Base-by-base conservation (phyloP, 2,329 filamentous ascomycete genomes). In the Xylariomycetidae sp. region DNA sequence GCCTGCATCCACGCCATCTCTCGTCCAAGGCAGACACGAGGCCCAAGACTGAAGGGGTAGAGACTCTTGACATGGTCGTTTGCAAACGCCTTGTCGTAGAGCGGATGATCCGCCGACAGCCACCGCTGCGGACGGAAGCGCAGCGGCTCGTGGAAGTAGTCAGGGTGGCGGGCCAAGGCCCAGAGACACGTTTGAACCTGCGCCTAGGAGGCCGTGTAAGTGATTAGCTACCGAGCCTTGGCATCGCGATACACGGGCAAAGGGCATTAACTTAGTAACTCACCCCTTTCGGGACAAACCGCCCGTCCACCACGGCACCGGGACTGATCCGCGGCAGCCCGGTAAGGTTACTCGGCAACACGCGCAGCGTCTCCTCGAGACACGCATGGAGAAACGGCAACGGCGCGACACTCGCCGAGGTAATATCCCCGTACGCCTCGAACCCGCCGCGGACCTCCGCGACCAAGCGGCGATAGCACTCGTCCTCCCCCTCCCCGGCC, bases 281-380 rank as follows among this genome's bases (percentile, higher is more conserved):
- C 34, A 48, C 46, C 2, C 44, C 46, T 25, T 44, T 41, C 4
- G 43, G 44, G 4, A 52, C 37, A 14, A 43, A 49, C 14, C 23
- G 9, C 2, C 47, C 47, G 19, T 50, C 47, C 6, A 50, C 44
- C 6, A 35, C 23, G 5, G 44, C 40, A 4, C 49, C 47, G 1
- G 49, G 47, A 29, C 46, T 47, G 10, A 39, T 24, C 1, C 39
- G 18, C 4, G 48, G 46, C 29, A 48, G 18, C 0, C 47, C 47
- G 3, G 16, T 45, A 6, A 49, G 43, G 1, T 23, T 23, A n/a
- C 20, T 23, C 20, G 20, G 20, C 20, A 23, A n/a, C n/a, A 23
- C 48, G 51, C 4, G n/a, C n/a, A n/a, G 6, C 28, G 27, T 2
- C 24, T 25, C 7, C 16, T 7, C 4, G 31, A 13, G 12, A n/a